A percentile compares a stretch with the other conserved stretches of the same genome.
These are phyloP conservation scores for Pochonia chlamydosporia DNA, from an alignment of 2,329 filamentous ascomycete species.

Conservation along the genomic window DNA sequence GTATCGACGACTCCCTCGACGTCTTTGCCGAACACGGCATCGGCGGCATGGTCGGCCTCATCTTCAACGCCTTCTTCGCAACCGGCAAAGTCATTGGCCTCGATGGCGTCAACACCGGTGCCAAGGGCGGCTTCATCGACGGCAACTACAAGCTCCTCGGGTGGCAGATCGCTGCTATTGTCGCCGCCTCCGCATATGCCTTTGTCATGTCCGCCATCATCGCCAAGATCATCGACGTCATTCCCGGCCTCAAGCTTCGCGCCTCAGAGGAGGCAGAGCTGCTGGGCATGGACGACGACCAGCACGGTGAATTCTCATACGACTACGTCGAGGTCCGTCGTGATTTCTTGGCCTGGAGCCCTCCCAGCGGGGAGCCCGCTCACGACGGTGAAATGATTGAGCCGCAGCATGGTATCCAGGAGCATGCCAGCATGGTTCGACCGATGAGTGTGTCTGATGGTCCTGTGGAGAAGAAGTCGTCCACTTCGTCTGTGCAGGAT, in stretches of 20 bases:
- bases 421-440: constrained; percentile 46
- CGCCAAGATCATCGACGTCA: constrained; percentile 67
- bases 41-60: constrained; percentile 61
- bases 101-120: constrained; percentile 67
- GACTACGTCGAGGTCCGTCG: constrained; percentile 86
- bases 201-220: constrained; percentile 70
- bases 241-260: constrained; percentile 74
- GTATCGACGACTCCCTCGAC: constrained; percentile 66
- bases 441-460: constrained; percentile 15
- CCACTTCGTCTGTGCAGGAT: constrained; percentile 10
- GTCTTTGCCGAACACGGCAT: constrained; percentile 67
- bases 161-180: constrained; percentile 73
- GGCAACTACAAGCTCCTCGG: constrained; percentile 70
- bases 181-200: constrained; percentile 59
- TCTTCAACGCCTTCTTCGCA: constrained; percentile 71
- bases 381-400: constrained; percentile 49
- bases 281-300: constrained; percentile 83
- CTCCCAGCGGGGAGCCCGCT: constrained; percentile 61
- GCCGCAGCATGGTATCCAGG: constrained; percentile 67
- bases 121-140: constrained; percentile 66
- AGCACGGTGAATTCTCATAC: constrained; percentile 85
- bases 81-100: constrained; percentile 66
- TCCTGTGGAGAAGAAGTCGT: constrained; percentile 10
- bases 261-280: constrained; percentile 78
- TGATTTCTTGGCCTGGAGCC: constrained; percentile 85